These are phyloP conservation scores for Dactylis glomerata DNA, from an alignment of 176 grass and related monocot species.

Conservation along the genomic window DNA sequence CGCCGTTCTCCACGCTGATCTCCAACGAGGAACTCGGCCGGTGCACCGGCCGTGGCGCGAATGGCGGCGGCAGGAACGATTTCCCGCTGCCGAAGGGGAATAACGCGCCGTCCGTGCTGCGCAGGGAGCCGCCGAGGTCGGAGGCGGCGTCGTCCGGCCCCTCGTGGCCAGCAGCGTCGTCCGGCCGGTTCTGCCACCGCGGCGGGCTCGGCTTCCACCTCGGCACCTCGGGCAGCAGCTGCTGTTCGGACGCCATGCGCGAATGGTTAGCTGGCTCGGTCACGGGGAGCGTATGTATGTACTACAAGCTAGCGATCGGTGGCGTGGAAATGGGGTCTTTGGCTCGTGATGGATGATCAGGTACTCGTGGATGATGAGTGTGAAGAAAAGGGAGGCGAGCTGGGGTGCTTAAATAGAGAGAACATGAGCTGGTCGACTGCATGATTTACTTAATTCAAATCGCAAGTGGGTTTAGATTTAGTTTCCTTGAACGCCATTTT, in stretches of 20 bases:
- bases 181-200: not conserved
- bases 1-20: conserved; percentile 10
- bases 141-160: not conserved
- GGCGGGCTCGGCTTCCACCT: conserved; percentile 66
- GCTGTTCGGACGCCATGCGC: conserved; percentile 27
- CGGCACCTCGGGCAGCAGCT: conserved; percentile 39
- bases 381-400: not conserved
- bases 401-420: conserved; percentile 32
- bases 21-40: conserved; percentile 19
- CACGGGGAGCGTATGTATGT: not conserved
- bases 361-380: not conserved
- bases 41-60: conserved; percentile 8
- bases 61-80: conserved; percentile 19
- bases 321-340: not conserved
- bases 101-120: conserved; percentile 28
- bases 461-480: not conserved
- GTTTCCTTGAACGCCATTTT: not conserved
- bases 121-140: conserved; percentile 12
- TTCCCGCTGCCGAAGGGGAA: conserved; percentile 59
- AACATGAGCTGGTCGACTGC: not conserved
- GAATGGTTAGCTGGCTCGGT: not conserved
- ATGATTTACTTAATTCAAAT: not conserved
- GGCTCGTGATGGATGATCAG: not conserved
- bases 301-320: not conserved
- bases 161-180: not conserved